Evolutionary conservation across 257 asterid species (phyloP), one percentile per base, ranked within the genome.

Genomic region (Pogostemon cablin): DNA sequence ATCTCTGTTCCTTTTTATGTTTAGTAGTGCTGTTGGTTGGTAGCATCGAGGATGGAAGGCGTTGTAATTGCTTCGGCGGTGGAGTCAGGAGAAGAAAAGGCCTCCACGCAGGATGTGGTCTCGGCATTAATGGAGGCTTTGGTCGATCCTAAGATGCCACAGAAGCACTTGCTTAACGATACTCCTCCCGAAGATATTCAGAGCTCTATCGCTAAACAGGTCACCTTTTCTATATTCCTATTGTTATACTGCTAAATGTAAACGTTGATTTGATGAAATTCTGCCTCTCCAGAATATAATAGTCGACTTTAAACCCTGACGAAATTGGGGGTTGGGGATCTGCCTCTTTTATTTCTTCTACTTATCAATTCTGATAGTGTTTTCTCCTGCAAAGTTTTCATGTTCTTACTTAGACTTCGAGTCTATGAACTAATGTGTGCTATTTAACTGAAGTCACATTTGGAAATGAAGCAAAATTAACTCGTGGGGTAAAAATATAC

Each of bases 161-260:
- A 46, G 54, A 67, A 7, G 75, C 56, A 49, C 11, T 70, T 81
- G 12, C 4, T 4, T 42, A 43, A 50, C 48, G 75, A 65, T 7
- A 75, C 85, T 71, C 89, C 91, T 10, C 35, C 81, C 5, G 53
- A 73, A 55, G 62, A 75, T n/a, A 58, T 61, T 48, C 90, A 81
- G 59, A 62, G 52, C 4, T 63, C 78, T 35, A 83, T 90, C 55
- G 90, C 92, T 67, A 81, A 63, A 78, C 96, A 90, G 95, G 96
- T 90, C 17, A 43, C 4, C 69, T 20, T 12, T 20, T 72, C 39
- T 40, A 10, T 78, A 46, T 38, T n/a, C 58, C 3, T 64, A 38
- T 64, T 35, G 10, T 68, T 25, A 52, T 5, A 4, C 4, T 52
- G 57, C 37, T 53, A 4, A 53, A 53, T 53, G 4, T 17, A 25